A percentile compares a stretch with the other conserved stretches of the same genome.
These are phyloP conservation scores for Podila verticillata DNA, from an alignment of 192 early-diverging fungal species.

Conservation along the genomic window DNA sequence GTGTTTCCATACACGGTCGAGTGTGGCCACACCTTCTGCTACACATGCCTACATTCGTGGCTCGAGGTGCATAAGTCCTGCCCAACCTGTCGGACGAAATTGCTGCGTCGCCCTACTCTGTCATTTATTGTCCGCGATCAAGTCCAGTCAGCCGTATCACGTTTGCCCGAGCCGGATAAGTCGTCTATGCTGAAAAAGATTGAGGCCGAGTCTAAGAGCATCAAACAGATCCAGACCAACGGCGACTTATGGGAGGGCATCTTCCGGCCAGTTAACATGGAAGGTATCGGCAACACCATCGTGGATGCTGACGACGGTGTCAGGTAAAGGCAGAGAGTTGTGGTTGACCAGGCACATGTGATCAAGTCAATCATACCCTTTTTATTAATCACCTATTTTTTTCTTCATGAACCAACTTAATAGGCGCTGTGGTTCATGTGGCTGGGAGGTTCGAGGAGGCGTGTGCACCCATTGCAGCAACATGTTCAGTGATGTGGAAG, in stretches of 20 bases:
- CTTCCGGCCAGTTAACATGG: constrained; percentile 23
- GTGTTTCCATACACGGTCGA: constrained; percentile 45
- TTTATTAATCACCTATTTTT: background rate
- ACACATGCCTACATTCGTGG: constrained; percentile 49
- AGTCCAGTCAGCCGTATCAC: constrained; percentile 35
- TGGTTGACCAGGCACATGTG: background rate
- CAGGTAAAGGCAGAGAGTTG: constrained; percentile 28
- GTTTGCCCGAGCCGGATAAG: constrained; percentile 29
- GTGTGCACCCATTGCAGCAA: constrained; percentile 26
- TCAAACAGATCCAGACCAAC: constrained; percentile 7
- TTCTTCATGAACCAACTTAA: background rate
- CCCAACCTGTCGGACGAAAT: constrained; percentile 50
- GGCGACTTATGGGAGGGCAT: constrained; percentile 33
- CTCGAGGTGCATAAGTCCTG: constrained; percentile 48
- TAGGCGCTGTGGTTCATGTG: constrained; percentile 44
- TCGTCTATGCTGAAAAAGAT: constrained; percentile 7
- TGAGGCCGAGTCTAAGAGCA: constrained; percentile 18
- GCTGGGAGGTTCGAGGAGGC: constrained; percentile 38
- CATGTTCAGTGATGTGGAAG: constrained; percentile 31
- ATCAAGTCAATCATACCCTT: no score
- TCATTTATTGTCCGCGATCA: constrained; percentile 51
- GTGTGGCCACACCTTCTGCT: constrained; percentile 56
- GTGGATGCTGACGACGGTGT: constrained; percentile 49
- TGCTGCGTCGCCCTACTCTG: constrained; percentile 33
- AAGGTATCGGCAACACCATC: constrained; percentile 13